phyloP scores from a whole-genome alignment of 768 basidiomycete genomes.

The Sporobolomyces roseus region DNA sequence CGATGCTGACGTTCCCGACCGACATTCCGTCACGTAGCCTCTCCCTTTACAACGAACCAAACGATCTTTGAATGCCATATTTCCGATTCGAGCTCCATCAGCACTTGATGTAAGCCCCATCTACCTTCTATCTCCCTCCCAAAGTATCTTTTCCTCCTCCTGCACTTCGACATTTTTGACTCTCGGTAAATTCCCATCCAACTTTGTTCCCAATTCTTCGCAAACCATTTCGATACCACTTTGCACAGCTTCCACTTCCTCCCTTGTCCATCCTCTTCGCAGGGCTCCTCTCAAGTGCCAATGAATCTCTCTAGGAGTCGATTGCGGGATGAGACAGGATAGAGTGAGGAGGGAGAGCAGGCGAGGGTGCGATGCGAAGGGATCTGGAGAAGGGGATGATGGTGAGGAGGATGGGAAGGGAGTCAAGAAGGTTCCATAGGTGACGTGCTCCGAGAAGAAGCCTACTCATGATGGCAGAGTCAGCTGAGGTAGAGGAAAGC shows the following conservation, averaged over 20 bases:
- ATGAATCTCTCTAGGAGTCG: constrained; percentile 33
- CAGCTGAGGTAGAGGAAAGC: too few species aligned
- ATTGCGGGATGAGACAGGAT: constrained; percentile 26
- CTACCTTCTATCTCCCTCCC: background rate
- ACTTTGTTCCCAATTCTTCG: constrained; percentile 7
- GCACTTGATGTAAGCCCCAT: too few species aligned
- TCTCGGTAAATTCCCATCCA: constrained; percentile 29
- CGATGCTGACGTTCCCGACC: too few species aligned
- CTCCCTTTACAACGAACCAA: too few species aligned
- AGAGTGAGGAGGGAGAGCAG: constrained; percentile 35
- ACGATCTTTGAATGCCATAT: too few species aligned
- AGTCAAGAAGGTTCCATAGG: constrained; percentile 34
- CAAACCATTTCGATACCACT: constrained; percentile 21
- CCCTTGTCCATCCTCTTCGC: constrained; percentile 32
- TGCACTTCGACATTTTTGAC: constrained; percentile 31
- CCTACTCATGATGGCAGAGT: too few species aligned
- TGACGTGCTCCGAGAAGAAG: constrained; percentile 13
- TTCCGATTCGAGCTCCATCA: too few species aligned
- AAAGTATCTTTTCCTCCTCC: constrained; percentile 7
- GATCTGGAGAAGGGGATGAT: constrained; percentile 18
- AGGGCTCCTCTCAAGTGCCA: constrained; percentile 43
- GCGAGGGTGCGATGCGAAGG: constrained; percentile 8
- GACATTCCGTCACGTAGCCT: too few species aligned
- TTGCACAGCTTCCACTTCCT: constrained; percentile 39
- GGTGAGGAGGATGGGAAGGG: constrained; percentile 4